These are phyloP conservation scores for Hymenoscyphus infarciens DNA, from an alignment of 2,329 filamentous ascomycete species.

Conservation along the genomic window DNA sequence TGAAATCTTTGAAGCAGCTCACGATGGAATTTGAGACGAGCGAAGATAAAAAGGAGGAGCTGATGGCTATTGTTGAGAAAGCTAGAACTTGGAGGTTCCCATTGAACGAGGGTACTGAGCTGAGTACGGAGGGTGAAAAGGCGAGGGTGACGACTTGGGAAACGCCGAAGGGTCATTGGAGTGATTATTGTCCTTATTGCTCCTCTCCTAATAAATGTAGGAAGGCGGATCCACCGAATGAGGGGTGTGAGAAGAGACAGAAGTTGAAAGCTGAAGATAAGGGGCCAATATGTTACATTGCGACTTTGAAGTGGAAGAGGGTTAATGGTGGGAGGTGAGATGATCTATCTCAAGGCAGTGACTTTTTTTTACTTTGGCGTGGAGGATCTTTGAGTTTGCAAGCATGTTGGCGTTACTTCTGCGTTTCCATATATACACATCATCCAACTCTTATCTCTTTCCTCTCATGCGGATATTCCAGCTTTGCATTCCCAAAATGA, in stretches of 20 bases:
- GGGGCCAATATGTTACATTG: slow-evolving; percentile 6
- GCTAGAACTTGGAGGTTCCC: slow-evolving; percentile 28
- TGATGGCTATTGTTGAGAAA: slow-evolving; percentile 23
- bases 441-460: no score
- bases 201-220: background rate
- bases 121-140: slow-evolving; percentile 18
- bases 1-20: slow-evolving; percentile 20
- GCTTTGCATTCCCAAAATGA: background rate
- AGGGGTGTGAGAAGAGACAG: slow-evolving; percentile 10
- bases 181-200: slow-evolving; percentile 22
- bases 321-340: background rate
- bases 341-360: background rate
- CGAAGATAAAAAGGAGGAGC: slow-evolving; percentile 27
- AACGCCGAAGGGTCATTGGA: slow-evolving; percentile 18
- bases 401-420: no score
- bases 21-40: slow-evolving; percentile 28
- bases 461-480: background rate
- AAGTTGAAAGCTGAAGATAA: slow-evolving; percentile 7
- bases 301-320: background rate
- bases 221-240: background rate
- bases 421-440: no score
- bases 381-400: no score
- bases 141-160: slow-evolving; percentile 16
- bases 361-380: no score
- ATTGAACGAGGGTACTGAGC: slow-evolving; percentile 11